Base-by-base conservation (phyloP, 2,329 filamentous ascomycete species). In the Mollisiaceae sp. region DNA sequence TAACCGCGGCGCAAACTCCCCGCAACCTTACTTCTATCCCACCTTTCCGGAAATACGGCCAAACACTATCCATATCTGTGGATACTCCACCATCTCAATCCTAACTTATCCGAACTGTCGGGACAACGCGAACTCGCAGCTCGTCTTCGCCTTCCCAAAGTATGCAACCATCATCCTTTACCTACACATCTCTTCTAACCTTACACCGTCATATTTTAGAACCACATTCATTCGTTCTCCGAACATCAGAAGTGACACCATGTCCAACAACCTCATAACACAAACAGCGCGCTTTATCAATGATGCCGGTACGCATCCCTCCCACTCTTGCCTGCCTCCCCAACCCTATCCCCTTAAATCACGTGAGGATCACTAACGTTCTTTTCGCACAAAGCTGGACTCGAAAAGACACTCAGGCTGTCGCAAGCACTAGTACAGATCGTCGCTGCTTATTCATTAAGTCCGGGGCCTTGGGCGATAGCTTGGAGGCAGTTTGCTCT, bases 381-480 rank as follows among this genome's bases (percentile, higher is more conserved):
- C 43, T 9, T 47, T 18, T 15, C 43, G 8, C 32, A 4, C 6
- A n/a, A n/a, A 54, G 50, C 82, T 72, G 87, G 86, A 14, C 80
- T 89, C 1, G 87, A 90, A 75, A 84, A 87, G 64, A 80, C 82
- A 60, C 79, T 90, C 69, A 85, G 87, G 59, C 78, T 87, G 63
- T 69, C 88, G 56, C 86, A 89, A 75, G 76, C 85, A 60, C 61
- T 81, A 41, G 75, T 81, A 66, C 79, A 83, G 64, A 79, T 88
- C 65, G 70, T 85, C 14, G 75, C 80, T 22, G 79, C 79, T 14
- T 82, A 80, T 66, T 77, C 83, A 6, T 60, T 79, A 32, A 36
- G 1, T 35, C 57, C 12, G 59, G 70, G 77, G 3, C 76, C 74
- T 41, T 82, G 78, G 73, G 70, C 74, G 1, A 76, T 72, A 6